Conservation (phyloP, 495 filamentous ascomycete species). For the Xylaria nigripes region DNA sequence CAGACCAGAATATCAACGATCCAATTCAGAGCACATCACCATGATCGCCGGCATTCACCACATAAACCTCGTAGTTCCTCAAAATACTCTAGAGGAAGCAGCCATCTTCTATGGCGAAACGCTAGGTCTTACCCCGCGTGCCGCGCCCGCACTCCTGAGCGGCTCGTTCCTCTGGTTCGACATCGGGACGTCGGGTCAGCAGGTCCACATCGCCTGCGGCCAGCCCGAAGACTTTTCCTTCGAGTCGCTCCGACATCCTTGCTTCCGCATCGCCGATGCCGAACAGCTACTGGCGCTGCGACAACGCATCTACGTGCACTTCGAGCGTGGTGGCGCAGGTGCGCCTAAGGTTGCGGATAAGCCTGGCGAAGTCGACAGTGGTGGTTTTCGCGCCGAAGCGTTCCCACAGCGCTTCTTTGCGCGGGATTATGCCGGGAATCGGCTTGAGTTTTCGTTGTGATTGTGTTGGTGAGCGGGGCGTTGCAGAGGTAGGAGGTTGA, state of each 20-base stretch:
- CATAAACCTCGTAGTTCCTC: slow-evolving; percentile 52
- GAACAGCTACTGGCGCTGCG: slow-evolving; percentile 42
- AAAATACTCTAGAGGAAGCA: slow-evolving; percentile 45
- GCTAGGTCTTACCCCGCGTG: slow-evolving; percentile 40
- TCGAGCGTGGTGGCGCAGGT: slow-evolving; percentile 36
- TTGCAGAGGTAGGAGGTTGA: no score
- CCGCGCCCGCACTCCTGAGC: slow-evolving; percentile 44
- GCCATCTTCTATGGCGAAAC: slow-evolving; percentile 49
- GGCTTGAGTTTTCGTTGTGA: slow-evolving; percentile 52
- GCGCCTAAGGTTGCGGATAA: slow-evolving; percentile 48
- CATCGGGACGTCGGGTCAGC: slow-evolving; percentile 48
- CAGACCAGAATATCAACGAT: no score
- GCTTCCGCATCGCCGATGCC: slow-evolving; percentile 41
- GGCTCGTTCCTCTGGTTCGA: slow-evolving; percentile 53
- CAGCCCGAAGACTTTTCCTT: slow-evolving; percentile 34
- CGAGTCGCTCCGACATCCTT: slow-evolving; percentile 45
- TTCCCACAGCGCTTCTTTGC: slow-evolving; percentile 57
- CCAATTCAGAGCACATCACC: slow-evolving; percentile 1
- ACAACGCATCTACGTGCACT: slow-evolving; percentile 47
- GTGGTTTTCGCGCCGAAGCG: slow-evolving; percentile 47
- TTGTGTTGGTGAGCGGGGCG: no score
- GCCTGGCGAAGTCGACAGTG: slow-evolving; percentile 45
- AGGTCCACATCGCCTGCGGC: slow-evolving; percentile 50
- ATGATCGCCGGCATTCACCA: slow-evolving; percentile 56
- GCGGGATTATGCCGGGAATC: slow-evolving; percentile 54